Evolutionary conservation across 2,329 filamentous ascomycete genomes (phyloP), one percentile per base, ranked within the genome.

Genomic region (Claviceps sorghi): DNA sequence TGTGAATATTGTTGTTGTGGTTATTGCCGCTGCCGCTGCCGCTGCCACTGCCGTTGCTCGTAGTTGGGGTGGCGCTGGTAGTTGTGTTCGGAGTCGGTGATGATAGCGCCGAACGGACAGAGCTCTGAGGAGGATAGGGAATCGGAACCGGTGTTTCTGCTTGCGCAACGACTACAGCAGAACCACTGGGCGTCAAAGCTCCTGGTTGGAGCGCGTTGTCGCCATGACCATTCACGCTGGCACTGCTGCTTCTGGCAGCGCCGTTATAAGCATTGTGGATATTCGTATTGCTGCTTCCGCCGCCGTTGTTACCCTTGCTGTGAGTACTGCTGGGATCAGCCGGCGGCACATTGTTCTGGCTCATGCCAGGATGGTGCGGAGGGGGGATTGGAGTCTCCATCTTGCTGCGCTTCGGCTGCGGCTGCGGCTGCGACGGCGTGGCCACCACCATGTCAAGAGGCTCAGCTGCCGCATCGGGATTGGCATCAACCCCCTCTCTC

Each of bases 331-430:
- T 52, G 63, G 58, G 40, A 55, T 64, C 64, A 41, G 61, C 58
- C 44, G 57, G 59, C 21, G 60, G 57, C 17, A 55, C 57, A 41
- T 66, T 60, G 60, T 59, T 58, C 56, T 64, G 58, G 41, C 54
- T 61, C 43, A 65, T 57, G 22, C 57, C 58, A 30, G 60, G 64
- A 36, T 69, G 69, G 29, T 68, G 65, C 15, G 70, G 70, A 43
- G 71, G 71, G 48, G 73, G 76, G 32, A 79, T 69, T 11, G 77
- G 77, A 15, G 77, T 80, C 62, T 80, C 77, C 26, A 73, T 78
- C 62, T 79, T 80, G 56, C 67, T 73, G 36, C 76, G 72, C 61
- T 80, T 80, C 29, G 66, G 53, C 52, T 67, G 69, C 32, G 72
- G 73, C 36, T 64, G 67, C n/a, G 61, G 51, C 36, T 64, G 67